Evolutionary conservation across 1,284 basidiomycete species (phyloP).

Genomic region (Rhizoctonia solani): DNA sequence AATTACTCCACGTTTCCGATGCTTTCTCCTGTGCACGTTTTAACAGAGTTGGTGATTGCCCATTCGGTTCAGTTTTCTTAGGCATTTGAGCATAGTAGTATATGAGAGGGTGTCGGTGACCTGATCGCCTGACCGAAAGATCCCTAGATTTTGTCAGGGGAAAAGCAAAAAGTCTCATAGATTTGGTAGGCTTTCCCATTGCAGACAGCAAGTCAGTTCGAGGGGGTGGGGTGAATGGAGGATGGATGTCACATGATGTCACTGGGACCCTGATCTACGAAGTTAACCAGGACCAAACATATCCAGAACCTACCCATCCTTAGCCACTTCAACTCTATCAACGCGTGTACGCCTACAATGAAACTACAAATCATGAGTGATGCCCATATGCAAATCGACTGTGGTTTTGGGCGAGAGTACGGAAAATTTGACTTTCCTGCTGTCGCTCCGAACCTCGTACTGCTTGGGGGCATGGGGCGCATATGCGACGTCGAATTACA

Average conservation of each 20-base stretch:
- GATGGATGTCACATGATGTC: slow-evolving; percentile 27
- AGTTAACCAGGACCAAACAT: neutral
- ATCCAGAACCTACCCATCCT: neutral
- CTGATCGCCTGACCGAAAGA: slow-evolving; percentile 7
- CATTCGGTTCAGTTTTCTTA: neutral
- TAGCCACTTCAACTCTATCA: neutral
- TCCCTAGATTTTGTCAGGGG: slow-evolving; percentile 31
- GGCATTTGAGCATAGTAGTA: slow-evolving; percentile 39
- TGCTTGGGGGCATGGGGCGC: slow-evolving; percentile 50
- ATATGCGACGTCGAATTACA: slow-evolving; percentile 46
- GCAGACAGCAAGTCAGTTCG: neutral
- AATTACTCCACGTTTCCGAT: slow-evolving; percentile 36
- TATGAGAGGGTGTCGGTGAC: slow-evolving; percentile 34
- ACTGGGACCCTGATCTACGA: neutral
- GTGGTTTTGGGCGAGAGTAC: slow-evolving; percentile 40
- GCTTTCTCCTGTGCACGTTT: slow-evolving; percentile 31
- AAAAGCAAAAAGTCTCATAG: slow-evolving; percentile 38
- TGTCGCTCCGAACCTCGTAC: slow-evolving; percentile 45
- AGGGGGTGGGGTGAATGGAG: neutral
- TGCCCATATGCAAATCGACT: slow-evolving; percentile 48
- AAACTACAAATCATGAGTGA: slow-evolving; percentile 45
- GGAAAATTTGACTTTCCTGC: slow-evolving; percentile 45
- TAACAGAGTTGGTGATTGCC: slow-evolving; percentile 16
- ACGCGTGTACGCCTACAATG: neutral
- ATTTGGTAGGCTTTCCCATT: slow-evolving; percentile 14